These are phyloP conservation scores for Arthrobotrys musiformis DNA, from an alignment of 2,329 filamentous ascomycete species.

Conservation along the genomic window DNA sequence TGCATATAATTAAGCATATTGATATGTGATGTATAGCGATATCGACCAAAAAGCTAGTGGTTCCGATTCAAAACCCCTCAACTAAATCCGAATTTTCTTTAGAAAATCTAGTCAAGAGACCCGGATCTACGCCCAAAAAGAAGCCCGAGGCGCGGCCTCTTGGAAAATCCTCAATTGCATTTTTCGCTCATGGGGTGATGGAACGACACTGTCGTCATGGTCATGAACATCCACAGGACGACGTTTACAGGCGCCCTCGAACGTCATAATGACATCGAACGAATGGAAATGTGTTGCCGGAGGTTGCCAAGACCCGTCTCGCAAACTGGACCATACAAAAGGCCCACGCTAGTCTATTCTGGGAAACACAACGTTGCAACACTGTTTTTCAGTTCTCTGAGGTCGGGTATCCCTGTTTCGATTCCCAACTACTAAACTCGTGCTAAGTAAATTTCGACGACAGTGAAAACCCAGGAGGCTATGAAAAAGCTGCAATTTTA, in stretches of 20 bases:
- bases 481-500: too few relatives aligned
- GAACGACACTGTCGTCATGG: constrained; percentile 38
- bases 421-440: too few relatives aligned
- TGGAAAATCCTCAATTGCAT: background rate
- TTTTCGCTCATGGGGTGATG: background rate
- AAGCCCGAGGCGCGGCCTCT: constrained; percentile 1
- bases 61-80: too few relatives aligned
- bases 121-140: background rate
- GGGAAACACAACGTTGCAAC: background rate
- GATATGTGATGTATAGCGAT: too few relatives aligned
- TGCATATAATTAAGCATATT: too few relatives aligned
- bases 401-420: too few relatives aligned
- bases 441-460: too few relatives aligned
- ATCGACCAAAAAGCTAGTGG: too few relatives aligned
- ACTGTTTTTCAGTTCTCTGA: too few relatives aligned
- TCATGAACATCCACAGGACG: constrained; percentile 15
- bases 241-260: background rate
- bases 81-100: background rate
- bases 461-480: too few relatives aligned
- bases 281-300: background rate
- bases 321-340: background rate
- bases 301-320: background rate
- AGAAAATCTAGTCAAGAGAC: background rate
- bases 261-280: constrained; percentile 36
- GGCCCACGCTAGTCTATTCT: background rate